These are phyloP conservation scores for Boletus coccyginus DNA, from an alignment of 768 basidiomycete species.

Conservation along the genomic window DNA sequence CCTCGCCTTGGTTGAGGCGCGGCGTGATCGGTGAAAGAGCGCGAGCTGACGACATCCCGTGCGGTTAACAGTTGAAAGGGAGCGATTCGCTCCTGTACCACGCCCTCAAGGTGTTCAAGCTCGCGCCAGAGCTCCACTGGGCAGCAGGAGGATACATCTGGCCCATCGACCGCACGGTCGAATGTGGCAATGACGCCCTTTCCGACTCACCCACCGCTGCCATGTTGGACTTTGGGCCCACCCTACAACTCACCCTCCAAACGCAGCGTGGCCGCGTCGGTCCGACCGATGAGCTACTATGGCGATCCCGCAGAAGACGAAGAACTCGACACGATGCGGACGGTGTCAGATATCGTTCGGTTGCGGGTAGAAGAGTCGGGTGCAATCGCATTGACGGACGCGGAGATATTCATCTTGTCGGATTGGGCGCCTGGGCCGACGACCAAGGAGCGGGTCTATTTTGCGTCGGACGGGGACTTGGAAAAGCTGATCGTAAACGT, in stretches of 20 bases:
- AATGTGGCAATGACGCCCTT: slow-evolving; percentile 49
- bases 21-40: slow-evolving; percentile 10
- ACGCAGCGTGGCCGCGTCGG: slow-evolving; percentile 32
- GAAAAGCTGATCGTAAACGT: slow-evolving; percentile 76
- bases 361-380: slow-evolving; percentile 64
- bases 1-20: slow-evolving; percentile 4
- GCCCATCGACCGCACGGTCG: slow-evolving; percentile 69
- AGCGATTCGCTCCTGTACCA: slow-evolving; percentile 75
- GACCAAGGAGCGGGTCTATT: slow-evolving; percentile 67
- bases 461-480: slow-evolving; percentile 62
- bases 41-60: slow-evolving; percentile 10
- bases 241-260: slow-evolving; percentile 23
- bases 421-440: slow-evolving; percentile 47
- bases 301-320: slow-evolving; percentile 41
- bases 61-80: slow-evolving; percentile 60
- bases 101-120: slow-evolving; percentile 73
- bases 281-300: slow-evolving; percentile 43
- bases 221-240: slow-evolving; percentile 25
- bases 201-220: slow-evolving; percentile 21
- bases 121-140: slow-evolving; percentile 74
- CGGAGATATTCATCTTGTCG: slow-evolving; percentile 59
- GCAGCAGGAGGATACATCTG: slow-evolving; percentile 81
- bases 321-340: slow-evolving; percentile 25
- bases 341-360: slow-evolving; percentile 41
- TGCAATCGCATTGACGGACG: slow-evolving; percentile 59